Conservation (phyloP, 2,329 filamentous ascomycete genomes). For the Talaromyces rugulosus region DNA sequence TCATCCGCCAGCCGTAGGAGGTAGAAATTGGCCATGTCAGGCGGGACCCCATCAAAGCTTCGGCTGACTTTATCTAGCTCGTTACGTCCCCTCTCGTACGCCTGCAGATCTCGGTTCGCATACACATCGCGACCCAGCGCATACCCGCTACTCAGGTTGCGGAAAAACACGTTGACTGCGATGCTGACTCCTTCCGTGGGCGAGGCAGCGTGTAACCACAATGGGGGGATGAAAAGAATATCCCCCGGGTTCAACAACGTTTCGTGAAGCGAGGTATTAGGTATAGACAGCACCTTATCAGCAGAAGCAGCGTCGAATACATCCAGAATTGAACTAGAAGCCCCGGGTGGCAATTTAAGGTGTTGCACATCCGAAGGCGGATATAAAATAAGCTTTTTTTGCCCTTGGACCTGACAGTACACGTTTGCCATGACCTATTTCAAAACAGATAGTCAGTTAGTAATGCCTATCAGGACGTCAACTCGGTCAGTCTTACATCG, state of each 20-base stretch:
- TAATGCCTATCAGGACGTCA: not conserved
- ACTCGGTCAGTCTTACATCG: constrained; percentile 51
- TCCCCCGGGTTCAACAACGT: constrained; percentile 66
- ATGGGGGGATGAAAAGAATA: constrained; percentile 72
- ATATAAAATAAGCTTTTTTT: constrained; percentile 71
- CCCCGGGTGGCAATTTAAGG: constrained; percentile 68
- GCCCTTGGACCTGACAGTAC: constrained; percentile 71
- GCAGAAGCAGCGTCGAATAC: constrained; percentile 53
- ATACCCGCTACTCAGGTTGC: constrained; percentile 63
- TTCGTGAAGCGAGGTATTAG: constrained; percentile 64
- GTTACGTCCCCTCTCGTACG: constrained; percentile 74
- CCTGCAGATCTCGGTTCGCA: constrained; percentile 78
- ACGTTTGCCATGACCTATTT: constrained; percentile 77
- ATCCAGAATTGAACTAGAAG: constrained; percentile 74
- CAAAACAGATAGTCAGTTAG: constrained; percentile 1
- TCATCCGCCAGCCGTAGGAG: constrained; percentile 67
- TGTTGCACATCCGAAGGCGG: constrained; percentile 69
- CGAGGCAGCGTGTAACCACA: constrained; percentile 73
- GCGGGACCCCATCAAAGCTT: constrained; percentile 51
- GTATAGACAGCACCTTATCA: constrained; percentile 45
- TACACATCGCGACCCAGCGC: constrained; percentile 77
- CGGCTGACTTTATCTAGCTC: constrained; percentile 63
- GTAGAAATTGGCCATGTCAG: constrained; percentile 70
- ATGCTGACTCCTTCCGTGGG: constrained; percentile 54
- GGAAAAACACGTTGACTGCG: constrained; percentile 88